Conservation (phyloP, 108 stramenopile species). For the Discostella pseudostelligera region DNA sequence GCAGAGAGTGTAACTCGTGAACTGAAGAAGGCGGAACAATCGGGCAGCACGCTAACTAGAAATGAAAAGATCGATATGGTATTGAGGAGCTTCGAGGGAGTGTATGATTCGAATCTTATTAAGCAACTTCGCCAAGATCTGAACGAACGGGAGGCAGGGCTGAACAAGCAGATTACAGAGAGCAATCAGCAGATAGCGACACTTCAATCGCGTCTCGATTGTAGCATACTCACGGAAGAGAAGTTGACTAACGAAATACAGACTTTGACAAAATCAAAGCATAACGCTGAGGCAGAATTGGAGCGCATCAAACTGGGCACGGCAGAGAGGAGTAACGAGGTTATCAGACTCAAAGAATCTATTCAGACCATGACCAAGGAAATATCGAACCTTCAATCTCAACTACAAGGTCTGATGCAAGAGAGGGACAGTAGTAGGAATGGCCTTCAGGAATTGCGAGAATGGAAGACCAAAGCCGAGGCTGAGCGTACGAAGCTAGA, state of each 20-base stretch:
- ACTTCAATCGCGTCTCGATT: conserved; percentile 28
- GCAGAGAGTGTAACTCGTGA: conserved; percentile 21
- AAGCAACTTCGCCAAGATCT: conserved; percentile 27
- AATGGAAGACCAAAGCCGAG: conserved; percentile 38
- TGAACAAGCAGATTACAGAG: conserved; percentile 26
- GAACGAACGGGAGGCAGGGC: conserved; percentile 20
- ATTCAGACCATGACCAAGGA: conserved; percentile 24
- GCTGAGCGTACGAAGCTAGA: conserved; percentile 17
- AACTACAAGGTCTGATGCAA: conserved; percentile 21
- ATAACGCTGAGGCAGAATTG: conserved; percentile 25
- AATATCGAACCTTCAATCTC: conserved; percentile 15
- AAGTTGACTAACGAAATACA: conserved; percentile 22
- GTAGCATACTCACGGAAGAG: conserved; percentile 20
- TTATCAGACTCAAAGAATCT: conserved; percentile 11
- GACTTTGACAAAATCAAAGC: conserved; percentile 23
- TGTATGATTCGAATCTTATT: conserved; percentile 23
- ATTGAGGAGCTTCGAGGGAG: conserved; percentile 30
- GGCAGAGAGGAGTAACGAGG: conserved; percentile 23
- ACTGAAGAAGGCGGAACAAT: conserved; percentile 8
- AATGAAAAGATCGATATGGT: conserved; percentile 33
- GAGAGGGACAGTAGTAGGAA: conserved; percentile 23
- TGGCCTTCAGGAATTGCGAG: conserved; percentile 28
- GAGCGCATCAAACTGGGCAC: conserved; percentile 14
- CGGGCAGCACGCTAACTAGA: conserved; percentile 9
- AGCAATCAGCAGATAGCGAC: conserved; percentile 24